Evolutionary conservation across 495 filamentous ascomycete genomes (phyloP), one percentile per base, ranked within the genome.

Genomic region (Podospora comata): DNA sequence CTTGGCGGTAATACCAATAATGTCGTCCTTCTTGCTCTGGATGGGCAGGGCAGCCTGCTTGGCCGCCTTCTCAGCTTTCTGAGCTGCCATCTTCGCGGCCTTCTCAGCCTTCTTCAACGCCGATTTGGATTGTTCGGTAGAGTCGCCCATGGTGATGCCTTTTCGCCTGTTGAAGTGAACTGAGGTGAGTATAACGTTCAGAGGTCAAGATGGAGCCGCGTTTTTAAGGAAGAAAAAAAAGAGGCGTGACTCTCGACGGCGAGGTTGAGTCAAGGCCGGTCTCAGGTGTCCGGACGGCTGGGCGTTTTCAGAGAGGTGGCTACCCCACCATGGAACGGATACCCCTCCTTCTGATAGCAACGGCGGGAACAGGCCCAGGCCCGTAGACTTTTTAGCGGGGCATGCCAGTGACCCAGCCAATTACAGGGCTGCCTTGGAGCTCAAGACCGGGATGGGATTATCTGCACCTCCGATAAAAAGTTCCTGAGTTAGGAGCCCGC

Each of bases 1-100:
- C 63, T 83, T 79, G 20, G 89, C 85, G 70, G 92, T 92, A 70
- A 97, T 96, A 72, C 94, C 92, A 73, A 96, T 97, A 69, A 96
- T 83, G 66, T 84, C 80, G 74, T 84, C 83, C 28, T 80, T 75
- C 74, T 84, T 82, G 80, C 85, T 86, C 39, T 48, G 39, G 39
- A 48, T 48, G 13, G 39, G 39, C 7, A 48, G 39, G 65, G 80
- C 83, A 64, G 81, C 72, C 72, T 83, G 76, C 77, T 89, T 89
- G 48, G 86, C 85, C 0, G 83, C 84, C 80, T 91, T 90, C 69
- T 88, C 86, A 19, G 87, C 88, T 77, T 91, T 91, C 26, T 86
- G 85, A 32, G 85, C 85, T 57, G 87, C 86, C 74, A 87, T 78
- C 74, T 89, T 89, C 19, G 87, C 39, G 39, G 39, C 39, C 39